These are phyloP conservation scores for Phytophthora pistaciae DNA, from an alignment of 352 stramenopile genomes.

Conservation along the genomic window DNA sequence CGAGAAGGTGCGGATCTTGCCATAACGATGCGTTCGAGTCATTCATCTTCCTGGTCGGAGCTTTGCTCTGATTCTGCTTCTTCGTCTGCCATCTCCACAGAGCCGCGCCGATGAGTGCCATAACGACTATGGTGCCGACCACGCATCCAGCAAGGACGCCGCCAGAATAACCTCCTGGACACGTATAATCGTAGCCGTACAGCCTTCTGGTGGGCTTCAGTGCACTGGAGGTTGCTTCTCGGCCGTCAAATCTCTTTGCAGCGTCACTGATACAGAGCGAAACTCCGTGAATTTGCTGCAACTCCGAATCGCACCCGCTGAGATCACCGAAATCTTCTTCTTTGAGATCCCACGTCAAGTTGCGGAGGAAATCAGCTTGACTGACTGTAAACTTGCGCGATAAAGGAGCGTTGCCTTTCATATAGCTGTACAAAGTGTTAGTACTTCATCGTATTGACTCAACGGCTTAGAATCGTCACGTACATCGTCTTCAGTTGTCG, in stretches of 20 bases:
- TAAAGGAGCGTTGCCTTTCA: conserved; percentile 9
- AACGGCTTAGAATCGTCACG: no score
- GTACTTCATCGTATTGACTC: background rate
- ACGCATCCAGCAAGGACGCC: conserved; percentile 21
- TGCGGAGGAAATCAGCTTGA: conserved; percentile 21
- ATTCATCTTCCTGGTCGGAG: no score
- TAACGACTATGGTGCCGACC: conserved; percentile 13
- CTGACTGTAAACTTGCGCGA: conserved; percentile 11
- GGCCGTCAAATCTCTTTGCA: background rate
- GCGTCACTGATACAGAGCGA: conserved; percentile 11
- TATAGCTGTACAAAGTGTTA: conserved; percentile 1
- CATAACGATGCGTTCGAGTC: conserved; percentile 35
- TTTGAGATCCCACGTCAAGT: conserved; percentile 16
- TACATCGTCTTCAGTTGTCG: conserved; percentile 15
- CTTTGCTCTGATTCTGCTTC: background rate
- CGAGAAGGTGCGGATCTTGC: conserved; percentile 48
- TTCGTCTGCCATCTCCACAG: conserved; percentile 19
- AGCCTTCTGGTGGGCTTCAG: background rate
- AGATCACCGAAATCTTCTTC: conserved; percentile 16
- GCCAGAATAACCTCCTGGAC: conserved; percentile 13
- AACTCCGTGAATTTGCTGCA: conserved; percentile 16
- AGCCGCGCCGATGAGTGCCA: conserved; percentile 7
- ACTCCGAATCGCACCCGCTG: background rate
- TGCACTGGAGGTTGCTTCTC: background rate
- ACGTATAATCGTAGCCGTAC: conserved; percentile 14